Percentiles rank a stretch among this genome's conserved stretches.
phyloP scores from a whole-genome alignment of 2,329 filamentous ascomycete species.

The Cladosporium sp. region DNA sequence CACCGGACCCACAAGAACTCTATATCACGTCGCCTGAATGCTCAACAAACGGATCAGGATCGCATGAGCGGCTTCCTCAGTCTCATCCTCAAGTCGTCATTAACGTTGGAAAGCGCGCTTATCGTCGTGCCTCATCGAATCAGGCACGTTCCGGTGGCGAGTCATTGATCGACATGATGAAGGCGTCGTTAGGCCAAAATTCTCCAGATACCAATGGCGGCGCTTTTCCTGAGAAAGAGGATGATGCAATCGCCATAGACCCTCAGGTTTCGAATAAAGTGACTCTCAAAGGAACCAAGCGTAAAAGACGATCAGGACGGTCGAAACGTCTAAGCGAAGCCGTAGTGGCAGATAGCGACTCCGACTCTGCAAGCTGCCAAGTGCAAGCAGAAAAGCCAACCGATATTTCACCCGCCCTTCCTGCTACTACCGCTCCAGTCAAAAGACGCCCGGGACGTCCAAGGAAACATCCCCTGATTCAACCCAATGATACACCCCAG shows the following conservation, averaged over 20 bases:
- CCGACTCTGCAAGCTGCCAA: background rate
- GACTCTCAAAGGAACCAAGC: background rate
- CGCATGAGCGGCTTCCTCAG: background rate
- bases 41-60: background rate
- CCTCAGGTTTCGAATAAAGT: background rate
- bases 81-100: background rate
- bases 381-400: background rate
- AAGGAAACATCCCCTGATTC: background rate
- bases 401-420: background rate
- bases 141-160: background rate
- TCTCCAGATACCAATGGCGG: background rate
- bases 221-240: background rate
- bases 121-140: background rate
- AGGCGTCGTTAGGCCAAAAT: background rate
- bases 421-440: background rate
- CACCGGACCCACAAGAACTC: background rate
- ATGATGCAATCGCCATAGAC: background rate
- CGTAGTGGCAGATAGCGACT: conserved; percentile 2
- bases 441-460: background rate
- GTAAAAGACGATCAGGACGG: background rate
- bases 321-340: background rate
- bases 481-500: background rate
- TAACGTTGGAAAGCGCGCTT: background rate
- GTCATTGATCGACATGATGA: background rate
- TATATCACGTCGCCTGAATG: background rate